Conservation (phyloP, 2,329 filamentous ascomycete species). For the Hypoxylon sp. region DNA sequence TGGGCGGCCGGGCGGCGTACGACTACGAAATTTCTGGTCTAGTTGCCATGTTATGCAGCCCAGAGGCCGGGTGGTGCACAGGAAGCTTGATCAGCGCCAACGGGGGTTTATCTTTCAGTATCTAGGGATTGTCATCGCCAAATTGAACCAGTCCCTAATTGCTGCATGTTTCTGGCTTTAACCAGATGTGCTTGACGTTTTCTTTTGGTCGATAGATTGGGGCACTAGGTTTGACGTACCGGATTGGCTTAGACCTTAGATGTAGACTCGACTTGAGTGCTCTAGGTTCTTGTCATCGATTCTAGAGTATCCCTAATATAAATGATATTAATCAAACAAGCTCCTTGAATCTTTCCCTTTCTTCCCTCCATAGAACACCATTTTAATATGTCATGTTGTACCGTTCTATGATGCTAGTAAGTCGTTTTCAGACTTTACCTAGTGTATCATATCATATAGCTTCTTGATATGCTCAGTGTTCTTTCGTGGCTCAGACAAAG, state of each 20-base stretch:
- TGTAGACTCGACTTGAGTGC: too few species aligned
- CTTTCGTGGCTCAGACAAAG: not conserved
- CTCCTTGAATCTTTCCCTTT: not conserved
- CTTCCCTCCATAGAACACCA: too few species aligned
- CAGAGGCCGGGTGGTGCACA: constrained; percentile 41
- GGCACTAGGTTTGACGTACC: not conserved
- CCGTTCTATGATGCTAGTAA: not conserved
- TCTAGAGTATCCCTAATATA: not conserved
- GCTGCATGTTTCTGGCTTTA: not conserved
- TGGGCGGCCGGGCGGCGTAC: constrained; percentile 40
- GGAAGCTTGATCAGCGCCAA: constrained; percentile 41
- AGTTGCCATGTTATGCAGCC: constrained; percentile 37
- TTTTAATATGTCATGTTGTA: too few species aligned
- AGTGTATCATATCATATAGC: not conserved
- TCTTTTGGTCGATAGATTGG: not conserved
- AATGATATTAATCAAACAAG: not conserved
- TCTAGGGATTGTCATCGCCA: constrained; percentile 2
- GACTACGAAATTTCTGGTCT: constrained; percentile 42
- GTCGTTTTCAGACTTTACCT: not conserved
- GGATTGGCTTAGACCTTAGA: not conserved
- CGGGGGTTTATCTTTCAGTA: constrained; percentile 38
- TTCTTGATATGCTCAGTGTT: not conserved
- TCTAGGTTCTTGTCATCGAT: too few species aligned
- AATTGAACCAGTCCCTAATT: not conserved
- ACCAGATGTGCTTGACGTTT: not conserved